Evolutionary conservation across 352 stramenopile genomes (phyloP), one percentile per base, ranked within the genome.

Genomic region (Hyaloperonospora brassicae): DNA sequence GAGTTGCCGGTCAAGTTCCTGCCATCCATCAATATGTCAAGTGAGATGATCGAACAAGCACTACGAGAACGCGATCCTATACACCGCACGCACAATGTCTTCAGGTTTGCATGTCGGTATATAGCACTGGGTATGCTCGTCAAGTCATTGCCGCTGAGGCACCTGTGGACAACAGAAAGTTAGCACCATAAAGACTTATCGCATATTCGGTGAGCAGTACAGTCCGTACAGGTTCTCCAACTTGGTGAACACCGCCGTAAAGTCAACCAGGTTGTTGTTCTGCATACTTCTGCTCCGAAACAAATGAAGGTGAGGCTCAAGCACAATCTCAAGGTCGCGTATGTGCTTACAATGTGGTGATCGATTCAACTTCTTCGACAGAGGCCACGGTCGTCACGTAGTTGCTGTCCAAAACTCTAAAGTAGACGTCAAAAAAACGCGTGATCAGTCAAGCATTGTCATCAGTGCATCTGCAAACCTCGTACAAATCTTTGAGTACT

Each of bases 61-160:
- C 27, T 8, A 7, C 7, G 27, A 31, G 2, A 45, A 35, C 31
- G 27, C 21, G 17, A 31, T 17, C 1, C 13, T n/a, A 38, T 17
- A 12, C 12, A 24, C n/a, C n/a, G n/a, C n/a, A 41, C 62, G 58
- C 82, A 75, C 24, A 87, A 53, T 25, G 55, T 54, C 44, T 68
- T 57, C 30, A 87, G 68, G 2, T 60, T 67, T 11, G 64, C 46
- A 62, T 82, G 67, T 3, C 55, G 55, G 62, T 84, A 87, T 10
- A 87, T 62, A 2, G 56, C 48, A n/a, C 36, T 38, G 3, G 76
- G 76, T 31, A 87, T 71, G 6, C 57, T 68, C 2, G 69, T 73
- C 49, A 87, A 62, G 11, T 71, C 64, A 49, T 87, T 87, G 49
- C 53, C 50, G 10, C 72, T 66, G n/a, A 87, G 36, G 86, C 53